Evolutionary conservation across 352 stramenopile species (phyloP), one percentile per base, ranked within the genome.

Genomic region (Globisporangium irregulare): DNA sequence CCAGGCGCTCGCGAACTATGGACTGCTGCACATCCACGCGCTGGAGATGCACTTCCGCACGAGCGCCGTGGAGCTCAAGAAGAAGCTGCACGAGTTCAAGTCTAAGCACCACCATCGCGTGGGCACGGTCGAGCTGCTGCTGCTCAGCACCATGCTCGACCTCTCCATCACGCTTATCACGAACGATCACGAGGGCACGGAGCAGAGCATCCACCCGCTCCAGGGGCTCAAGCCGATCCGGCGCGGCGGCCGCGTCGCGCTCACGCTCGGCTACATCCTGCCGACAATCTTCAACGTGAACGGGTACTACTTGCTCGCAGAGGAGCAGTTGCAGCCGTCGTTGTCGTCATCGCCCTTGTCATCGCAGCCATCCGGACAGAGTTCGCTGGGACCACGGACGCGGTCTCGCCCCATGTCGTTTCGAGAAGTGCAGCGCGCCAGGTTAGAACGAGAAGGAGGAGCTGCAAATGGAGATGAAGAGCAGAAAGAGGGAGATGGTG

Each of bases 31-130:
- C 46, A 80, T 88, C 0, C 66, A 90, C n/a, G 64, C 62, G 2
- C 69, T 95, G 24, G 78, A 81, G 60, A 62, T 71, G 3, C 72
- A 87, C 15, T 90, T 94, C 38, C 76, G 73, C 9, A 90, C 74
- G 59, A 70, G 66, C 18, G 72, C 74, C 1, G 75, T 94, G 9
- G 87, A 95, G 54, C 67, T 95, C 15, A 94, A 92, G 57, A 92
- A 89, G 71, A 82, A 81, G 53, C 62, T 95, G 58, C 87, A 95
- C 65, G 76, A 85, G 32, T 90, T 92, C 73, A 91, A 93, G 71
- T 81, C 78, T 34, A 66, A 75, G 62, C 64, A 76, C 36, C 75
- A 86, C n/a, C 55, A 81, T 1, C 84, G 87, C 20, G 75, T 93
- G 1, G 87, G 87, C 7, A 70, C 84, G 0, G 29, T 94, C 12